These are phyloP conservation scores for Tetraselmis striata DNA, from an alignment of 139 green algal species.

Conservation along the genomic window DNA sequence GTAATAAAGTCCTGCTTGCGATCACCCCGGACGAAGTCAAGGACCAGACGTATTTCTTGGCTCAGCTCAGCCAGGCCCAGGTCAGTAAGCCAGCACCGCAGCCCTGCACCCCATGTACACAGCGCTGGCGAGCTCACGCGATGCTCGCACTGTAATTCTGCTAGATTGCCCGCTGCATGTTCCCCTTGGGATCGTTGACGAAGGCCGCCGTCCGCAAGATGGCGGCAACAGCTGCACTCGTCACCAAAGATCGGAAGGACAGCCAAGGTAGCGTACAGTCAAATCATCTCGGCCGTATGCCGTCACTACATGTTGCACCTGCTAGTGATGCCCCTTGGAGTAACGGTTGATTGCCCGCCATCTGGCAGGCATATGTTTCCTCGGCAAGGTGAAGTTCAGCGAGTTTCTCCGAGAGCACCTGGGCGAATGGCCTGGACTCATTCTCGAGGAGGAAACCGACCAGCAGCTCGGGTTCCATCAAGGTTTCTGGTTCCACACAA, in stretches of 20 bases:
- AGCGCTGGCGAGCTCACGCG: conserved; percentile 18
- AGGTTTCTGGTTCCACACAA: conserved; percentile 95
- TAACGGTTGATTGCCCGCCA: no score
- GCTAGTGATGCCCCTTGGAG: no score
- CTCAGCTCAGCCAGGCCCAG: conserved; percentile 50
- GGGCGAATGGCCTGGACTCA: conserved; percentile 73
- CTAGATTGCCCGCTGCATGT: conserved; percentile 79
- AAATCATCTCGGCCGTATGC: no score
- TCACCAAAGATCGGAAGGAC: conserved; percentile 83
- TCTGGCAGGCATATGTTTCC: conserved; percentile 87
- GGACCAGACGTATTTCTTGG: conserved; percentile 93
- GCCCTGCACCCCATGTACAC: no score
- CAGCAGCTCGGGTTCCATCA: conserved; percentile 57
- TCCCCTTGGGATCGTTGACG: conserved; percentile 82
- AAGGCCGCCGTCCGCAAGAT: conserved; percentile 70
- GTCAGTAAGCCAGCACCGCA: no score
- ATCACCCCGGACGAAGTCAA: conserved; percentile 77
- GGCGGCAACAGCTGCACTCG: conserved; percentile 56
- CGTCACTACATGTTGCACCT: no score
- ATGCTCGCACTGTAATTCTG: conserved; percentile 20
- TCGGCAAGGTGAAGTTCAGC: conserved; percentile 89
- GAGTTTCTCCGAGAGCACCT: conserved; percentile 92
- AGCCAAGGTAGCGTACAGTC: no score
- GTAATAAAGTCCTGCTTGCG: no score
- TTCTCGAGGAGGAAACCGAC: conserved; percentile 80